Evolutionary conservation across 768 basidiomycete genomes (phyloP), one percentile per base, ranked within the genome.

Genomic region (Boletus reticuloceps): DNA sequence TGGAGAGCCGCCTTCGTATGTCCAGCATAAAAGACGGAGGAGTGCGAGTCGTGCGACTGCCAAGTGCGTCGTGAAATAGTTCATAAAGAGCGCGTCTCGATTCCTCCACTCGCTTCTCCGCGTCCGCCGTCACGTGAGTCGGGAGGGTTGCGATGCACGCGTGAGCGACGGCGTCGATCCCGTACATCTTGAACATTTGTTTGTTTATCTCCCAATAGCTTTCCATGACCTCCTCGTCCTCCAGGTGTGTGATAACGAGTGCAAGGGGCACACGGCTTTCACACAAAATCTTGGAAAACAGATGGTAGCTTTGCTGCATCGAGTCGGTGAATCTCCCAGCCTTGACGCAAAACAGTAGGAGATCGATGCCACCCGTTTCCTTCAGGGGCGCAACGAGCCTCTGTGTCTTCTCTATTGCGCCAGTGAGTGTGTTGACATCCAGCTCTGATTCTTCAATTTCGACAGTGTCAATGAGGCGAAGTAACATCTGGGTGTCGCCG

Each of bases 261-360:
- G 53, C 47, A 13, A 54, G 31, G 13, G 53, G 47, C 12, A 54
- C 53, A 13, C n/a, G 20, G 11, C 32, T 5, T 6, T 6, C 17
- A 34, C 50, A 51, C 20, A 51, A 16, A 17, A 51, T 25, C 20
- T 51, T 22, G 34, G 6, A 43, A 25, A 51, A 44, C 3, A 51
- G 14, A 17, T 32, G 50, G 27, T 51, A 34, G 50, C 14, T 50
- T 27, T 40, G 53, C 40, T 43, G 47, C 47, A 29, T 43, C n/a
- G 46, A 7, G 4, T 8, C 0, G 3, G 52, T 48, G 0, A 20
- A 13, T 8, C 47, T 27, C 8, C 47, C 46, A 6, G n/a, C 53
- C 5, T 6, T 25, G 40, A 54, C 10, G 27, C 53, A 50, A 25
- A 54, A 50, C 1, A 54, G 47, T 32, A 54, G 53, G 32, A 54